These are phyloP conservation scores for Rhododendron mucronatum DNA, from an alignment of 148 eudicot species.

Conservation along the genomic window DNA sequence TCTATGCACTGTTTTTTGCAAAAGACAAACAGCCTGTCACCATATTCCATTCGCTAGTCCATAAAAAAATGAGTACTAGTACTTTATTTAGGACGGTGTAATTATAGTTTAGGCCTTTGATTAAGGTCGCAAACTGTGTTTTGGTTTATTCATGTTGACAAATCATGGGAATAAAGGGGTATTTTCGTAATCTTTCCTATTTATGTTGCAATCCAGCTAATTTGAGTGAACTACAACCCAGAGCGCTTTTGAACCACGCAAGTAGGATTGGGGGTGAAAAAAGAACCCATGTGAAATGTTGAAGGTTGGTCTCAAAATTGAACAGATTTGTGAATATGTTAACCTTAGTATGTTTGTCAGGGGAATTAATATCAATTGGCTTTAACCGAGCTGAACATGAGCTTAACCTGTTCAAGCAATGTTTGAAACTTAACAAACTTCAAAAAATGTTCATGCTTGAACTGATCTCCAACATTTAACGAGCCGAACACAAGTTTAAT, in stretches of 20 bases:
- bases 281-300: background rate
- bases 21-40: conserved; percentile 4
- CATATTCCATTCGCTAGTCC: background rate
- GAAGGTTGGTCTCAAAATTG: background rate
- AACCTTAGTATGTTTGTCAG: background rate
- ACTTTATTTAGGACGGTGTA: background rate
- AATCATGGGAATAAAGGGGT: background rate
- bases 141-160: background rate
- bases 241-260: background rate
- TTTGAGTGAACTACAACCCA: background rate
- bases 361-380: background rate
- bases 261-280: too few relatives aligned
- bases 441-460: background rate
- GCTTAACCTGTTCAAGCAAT: background rate
- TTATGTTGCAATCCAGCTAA: background rate
- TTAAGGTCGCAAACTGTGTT: background rate
- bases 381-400: background rate
- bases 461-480: background rate
- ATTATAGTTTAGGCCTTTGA: background rate
- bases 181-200: background rate
- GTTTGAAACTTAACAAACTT: background rate
- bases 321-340: background rate
- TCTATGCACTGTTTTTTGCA: background rate
- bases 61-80: background rate
- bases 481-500: background rate